Percentiles rank a stretch among this genome's conserved stretches.
phyloP scores from a whole-genome alignment of 306 rosid species.

The Cercis canadensis region DNA sequence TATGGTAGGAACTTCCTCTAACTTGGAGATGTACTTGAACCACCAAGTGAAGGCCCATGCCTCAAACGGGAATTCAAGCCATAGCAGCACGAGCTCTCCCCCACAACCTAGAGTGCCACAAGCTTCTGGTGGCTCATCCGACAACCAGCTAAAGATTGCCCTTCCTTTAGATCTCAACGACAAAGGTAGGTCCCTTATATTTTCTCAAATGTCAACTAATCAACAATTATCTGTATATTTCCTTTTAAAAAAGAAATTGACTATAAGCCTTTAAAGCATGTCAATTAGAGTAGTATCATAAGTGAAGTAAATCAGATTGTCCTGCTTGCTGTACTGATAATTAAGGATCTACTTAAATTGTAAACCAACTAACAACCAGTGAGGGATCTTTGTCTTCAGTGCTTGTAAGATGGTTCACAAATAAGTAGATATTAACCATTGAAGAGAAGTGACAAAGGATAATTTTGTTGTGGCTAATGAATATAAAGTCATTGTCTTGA shows the following conservation, averaged over 20 bases:
- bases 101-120: conserved; percentile 71
- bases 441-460: not conserved
- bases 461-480: too few species aligned
- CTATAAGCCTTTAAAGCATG: conserved; percentile 9
- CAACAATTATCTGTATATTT: not conserved
- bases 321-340: conserved; percentile 23
- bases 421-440: not conserved
- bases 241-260: not conserved
- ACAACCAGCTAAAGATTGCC: conserved; percentile 64
- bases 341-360: conserved; percentile 7
- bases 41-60: conserved; percentile 64
- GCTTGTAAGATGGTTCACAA: not conserved
- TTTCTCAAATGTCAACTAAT: conserved; percentile 18
- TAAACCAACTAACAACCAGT: conserved; percentile 17
- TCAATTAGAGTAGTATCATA: conserved; percentile 16
- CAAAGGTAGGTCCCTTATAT: conserved; percentile 58
- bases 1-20: conserved; percentile 56
- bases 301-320: not conserved
- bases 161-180: conserved; percentile 90
- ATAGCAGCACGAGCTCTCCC: conserved; percentile 77
- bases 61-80: conserved; percentile 79
- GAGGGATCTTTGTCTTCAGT: conserved; percentile 11
- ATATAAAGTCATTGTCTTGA: not conserved
- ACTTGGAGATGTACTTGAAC: conserved; percentile 74
- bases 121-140: conserved; percentile 59